Conservation (phyloP, 441 rosid species). For the Erodium trifolium region DNA sequence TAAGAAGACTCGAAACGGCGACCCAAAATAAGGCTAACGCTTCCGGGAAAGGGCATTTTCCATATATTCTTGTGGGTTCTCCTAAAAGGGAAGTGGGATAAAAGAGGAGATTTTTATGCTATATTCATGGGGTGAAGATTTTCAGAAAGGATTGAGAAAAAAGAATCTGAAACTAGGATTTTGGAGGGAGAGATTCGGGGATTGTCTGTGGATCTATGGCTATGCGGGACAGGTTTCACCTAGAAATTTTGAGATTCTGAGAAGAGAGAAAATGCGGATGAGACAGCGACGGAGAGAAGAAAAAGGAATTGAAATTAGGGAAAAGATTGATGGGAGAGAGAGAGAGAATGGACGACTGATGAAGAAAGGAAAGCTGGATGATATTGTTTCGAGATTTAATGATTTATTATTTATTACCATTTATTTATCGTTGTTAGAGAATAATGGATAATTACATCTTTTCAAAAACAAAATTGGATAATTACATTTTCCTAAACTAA, state of each 20-base stretch:
- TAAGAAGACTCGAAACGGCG: not conserved
- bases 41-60: not conserved
- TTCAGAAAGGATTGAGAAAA: not conserved
- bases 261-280: conserved; percentile 17
- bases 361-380: not conserved
- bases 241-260: conserved; percentile 23
- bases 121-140: not conserved
- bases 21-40: not conserved
- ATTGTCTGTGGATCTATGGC: conserved; percentile 29
- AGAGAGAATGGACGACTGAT: not conserved
- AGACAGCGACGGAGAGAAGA: not conserved
- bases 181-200: conserved; percentile 5
- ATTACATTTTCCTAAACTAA: too few relatives aligned
- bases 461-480: too few relatives aligned
- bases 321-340: not conserved
- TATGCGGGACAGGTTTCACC: conserved; percentile 21
- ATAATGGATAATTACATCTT: not conserved
- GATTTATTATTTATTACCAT: not conserved
- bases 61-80: not conserved
- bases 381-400: not conserved
- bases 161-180: conserved; percentile 22
- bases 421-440: not conserved
- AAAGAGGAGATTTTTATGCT: not conserved
- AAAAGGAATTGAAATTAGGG: not conserved
- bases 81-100: not conserved